These are phyloP conservation scores for Ramalina intermedia DNA, from an alignment of 495 filamentous ascomycete genomes.

Conservation along the genomic window DNA sequence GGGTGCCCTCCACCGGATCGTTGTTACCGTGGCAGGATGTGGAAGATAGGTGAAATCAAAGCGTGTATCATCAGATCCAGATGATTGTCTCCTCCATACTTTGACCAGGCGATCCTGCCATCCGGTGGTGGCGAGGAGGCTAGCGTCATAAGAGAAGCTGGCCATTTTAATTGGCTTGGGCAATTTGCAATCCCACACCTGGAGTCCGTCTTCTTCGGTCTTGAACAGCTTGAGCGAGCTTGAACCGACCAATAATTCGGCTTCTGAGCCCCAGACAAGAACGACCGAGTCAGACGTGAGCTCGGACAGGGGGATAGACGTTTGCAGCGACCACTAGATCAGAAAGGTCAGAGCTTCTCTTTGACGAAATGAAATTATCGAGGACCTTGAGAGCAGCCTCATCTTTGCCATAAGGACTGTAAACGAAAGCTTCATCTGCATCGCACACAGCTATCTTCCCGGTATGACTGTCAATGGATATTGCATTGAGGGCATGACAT, in stretches of 20 bases:
- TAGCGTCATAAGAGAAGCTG: slow-evolving; percentile 70
- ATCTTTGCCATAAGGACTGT: slow-evolving; percentile 58
- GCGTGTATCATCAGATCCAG: slow-evolving; percentile 64
- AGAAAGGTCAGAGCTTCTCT: neutral
- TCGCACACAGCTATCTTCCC: slow-evolving; percentile 75
- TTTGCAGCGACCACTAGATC: slow-evolving; percentile 39
- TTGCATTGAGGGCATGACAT: slow-evolving; percentile 50
- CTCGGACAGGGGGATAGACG: slow-evolving; percentile 27
- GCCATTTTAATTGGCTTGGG: slow-evolving; percentile 64
- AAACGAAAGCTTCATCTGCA: slow-evolving; percentile 52
- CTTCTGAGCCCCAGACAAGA: slow-evolving; percentile 72
- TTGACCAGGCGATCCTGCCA: slow-evolving; percentile 73
- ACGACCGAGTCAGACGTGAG: slow-evolving; percentile 38
- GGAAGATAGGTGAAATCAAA: slow-evolving; percentile 86
- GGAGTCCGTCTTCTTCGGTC: slow-evolving; percentile 8
- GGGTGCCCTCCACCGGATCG: slow-evolving; percentile 71
- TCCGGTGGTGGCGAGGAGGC: slow-evolving; percentile 71
- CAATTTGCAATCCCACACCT: slow-evolving; percentile 61
- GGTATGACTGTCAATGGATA: slow-evolving; percentile 63
- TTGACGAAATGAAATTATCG: neutral
- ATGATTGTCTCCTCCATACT: slow-evolving; percentile 82
- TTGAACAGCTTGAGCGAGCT: slow-evolving; percentile 52
- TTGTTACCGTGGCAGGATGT: slow-evolving; percentile 67
- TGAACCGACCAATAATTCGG: slow-evolving; percentile 70
- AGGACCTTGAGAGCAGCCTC: slow-evolving; percentile 54